Conservation (phyloP, 2,329 filamentous ascomycete genomes). For the Phoma sp. region DNA sequence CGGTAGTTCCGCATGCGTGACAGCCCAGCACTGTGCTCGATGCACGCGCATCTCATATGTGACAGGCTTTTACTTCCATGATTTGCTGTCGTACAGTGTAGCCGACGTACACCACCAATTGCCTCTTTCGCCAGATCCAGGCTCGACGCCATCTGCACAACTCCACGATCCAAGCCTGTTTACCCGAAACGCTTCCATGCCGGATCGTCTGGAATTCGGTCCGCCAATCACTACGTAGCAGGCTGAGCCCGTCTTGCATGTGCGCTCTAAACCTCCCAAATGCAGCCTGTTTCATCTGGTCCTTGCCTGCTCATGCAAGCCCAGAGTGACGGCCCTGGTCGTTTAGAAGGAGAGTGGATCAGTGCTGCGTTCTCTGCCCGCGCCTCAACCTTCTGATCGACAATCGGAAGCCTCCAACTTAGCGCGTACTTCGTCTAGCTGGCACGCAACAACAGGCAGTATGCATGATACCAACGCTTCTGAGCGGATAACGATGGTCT, state of each 20-base stretch:
- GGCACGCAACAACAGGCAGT: background rate
- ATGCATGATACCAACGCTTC: slow-evolving; percentile 2
- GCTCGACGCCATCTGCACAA: background rate
- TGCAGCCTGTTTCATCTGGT: background rate
- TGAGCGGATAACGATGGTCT: background rate
- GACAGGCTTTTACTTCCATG: background rate
- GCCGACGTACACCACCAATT: background rate
- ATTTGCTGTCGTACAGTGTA: slow-evolving; percentile 3
- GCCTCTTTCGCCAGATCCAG: background rate
- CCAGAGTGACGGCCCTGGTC: background rate
- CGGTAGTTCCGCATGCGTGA: background rate
- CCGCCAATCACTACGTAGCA: slow-evolving; percentile 2
- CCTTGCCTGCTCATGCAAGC: slow-evolving; percentile 9
- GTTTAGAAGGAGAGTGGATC: background rate
- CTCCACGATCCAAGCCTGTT: background rate
- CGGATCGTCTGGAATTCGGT: background rate
- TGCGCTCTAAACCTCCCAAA: background rate
- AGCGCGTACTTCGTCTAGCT: background rate
- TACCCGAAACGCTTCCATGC: slow-evolving; percentile 7
- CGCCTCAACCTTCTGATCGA: background rate
- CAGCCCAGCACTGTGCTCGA: background rate
- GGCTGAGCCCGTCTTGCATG: background rate
- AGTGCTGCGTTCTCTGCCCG: background rate
- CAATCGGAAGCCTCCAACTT: background rate
- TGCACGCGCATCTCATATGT: background rate